Evolutionary conservation across 805 yeast genomes (phyloP), one percentile per base, ranked within the genome.

Genomic region (Geotrichum ghanense): DNA sequence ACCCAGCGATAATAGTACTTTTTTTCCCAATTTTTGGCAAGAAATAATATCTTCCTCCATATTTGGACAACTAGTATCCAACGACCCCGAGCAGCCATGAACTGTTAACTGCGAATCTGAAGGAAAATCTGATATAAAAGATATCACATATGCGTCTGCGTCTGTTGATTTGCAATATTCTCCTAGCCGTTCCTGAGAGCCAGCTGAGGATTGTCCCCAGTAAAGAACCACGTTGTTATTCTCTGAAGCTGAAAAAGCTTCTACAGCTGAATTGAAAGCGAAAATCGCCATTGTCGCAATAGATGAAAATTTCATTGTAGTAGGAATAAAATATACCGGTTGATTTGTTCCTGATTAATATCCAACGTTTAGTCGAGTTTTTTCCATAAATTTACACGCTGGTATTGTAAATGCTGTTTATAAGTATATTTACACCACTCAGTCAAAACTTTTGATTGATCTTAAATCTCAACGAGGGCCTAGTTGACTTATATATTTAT

Each of bases 131-230:
- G 73, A 65, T 57, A 88, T 62, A 65, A 89, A 89, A 1, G 96
- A 75, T 26, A 88, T 58, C 10, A 88, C 58, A 48, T 60, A 64
- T 31, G 64, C 57, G 47, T 85, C 95, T 22, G 84, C 87, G 43
- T 77, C 72, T 47, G 76, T 75, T 44, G 78, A 70, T 49, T 70
- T 68, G 71, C 96, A 87, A 68, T 85, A 85, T 43, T 70, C 64
- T 1, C 71, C 64, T 3, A 78, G 63, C 3, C 64, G 57, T 27
- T 68, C 57, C 52, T 74, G 75, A 9, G 70, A 59, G 4, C 83
- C 83, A 17, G 74, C 78, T 7, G 88, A 77, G 52, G 76, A 73
- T 63, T 85, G 95, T 43, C 95, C 95, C 95, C 95, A 85, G 65
- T 85, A 85, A 7, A 83, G 71, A 22, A 81, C 94, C 39, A 83